Evolutionary conservation across 2,329 filamentous ascomycete species (phyloP).

Genomic region (Diplodia seriata): DNA sequence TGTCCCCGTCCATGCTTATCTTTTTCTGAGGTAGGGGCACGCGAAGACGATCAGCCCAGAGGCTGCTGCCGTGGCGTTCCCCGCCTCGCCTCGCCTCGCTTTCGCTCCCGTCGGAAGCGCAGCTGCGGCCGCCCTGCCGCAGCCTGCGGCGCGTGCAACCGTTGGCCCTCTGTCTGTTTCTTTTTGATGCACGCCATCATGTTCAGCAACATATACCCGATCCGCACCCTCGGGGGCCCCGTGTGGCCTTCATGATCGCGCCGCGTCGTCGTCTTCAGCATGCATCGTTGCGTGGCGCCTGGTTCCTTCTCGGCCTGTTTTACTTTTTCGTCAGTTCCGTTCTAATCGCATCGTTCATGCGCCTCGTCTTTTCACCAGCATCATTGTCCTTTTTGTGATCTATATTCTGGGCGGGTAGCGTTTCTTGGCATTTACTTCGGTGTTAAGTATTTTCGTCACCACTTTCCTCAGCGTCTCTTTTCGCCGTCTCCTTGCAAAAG

Average conservation of each 20-base stretch:
- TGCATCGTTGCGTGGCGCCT: conserved; percentile 32
- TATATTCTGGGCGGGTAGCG: conserved; percentile 32
- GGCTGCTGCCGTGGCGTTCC: conserved; percentile 28
- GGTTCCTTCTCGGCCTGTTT: conserved; percentile 30
- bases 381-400: conserved; percentile 25
- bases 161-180: conserved; percentile 31
- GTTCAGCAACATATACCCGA: conserved; percentile 32
- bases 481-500: conserved; percentile 30
- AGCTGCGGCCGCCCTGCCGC: conserved; percentile 13
- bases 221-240: conserved; percentile 21
- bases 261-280: conserved; percentile 21
- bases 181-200: conserved; percentile 32
- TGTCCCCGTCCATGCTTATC: conserved; percentile 27
- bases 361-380: conserved; percentile 23
- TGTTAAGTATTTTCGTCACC: conserved; percentile 30
- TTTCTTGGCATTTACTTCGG: conserved; percentile 32
- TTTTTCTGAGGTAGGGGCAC: conserved; percentile 24
- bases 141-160: conserved; percentile 21
- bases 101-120: conserved; percentile 25
- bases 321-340: conserved; percentile 5
- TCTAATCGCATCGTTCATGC: conserved; percentile 29
- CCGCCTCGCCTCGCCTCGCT: conserved; percentile 31
- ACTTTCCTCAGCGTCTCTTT: conserved; percentile 23
- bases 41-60: conserved; percentile 17
- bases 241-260: conserved; percentile 28